Evolutionary conservation across 2,329 filamentous ascomycete genomes (phyloP).

Genomic region (Fusarium subglutinans): DNA sequence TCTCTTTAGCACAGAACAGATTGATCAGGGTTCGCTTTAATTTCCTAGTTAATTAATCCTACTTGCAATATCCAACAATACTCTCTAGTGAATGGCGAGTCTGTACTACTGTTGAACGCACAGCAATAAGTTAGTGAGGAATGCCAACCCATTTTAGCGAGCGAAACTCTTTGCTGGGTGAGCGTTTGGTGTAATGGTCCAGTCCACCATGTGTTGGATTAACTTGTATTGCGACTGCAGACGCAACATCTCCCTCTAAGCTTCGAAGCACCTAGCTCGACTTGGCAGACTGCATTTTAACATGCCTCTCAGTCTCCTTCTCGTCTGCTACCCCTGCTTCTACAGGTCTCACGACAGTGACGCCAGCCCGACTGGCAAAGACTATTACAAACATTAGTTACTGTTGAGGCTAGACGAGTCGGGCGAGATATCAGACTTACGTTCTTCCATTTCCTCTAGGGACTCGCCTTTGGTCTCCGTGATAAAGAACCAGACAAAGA

Average conservation of each 20-base stretch:
- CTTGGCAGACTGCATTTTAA: background rate
- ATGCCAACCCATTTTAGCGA: accelerated
- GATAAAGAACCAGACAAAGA: background rate
- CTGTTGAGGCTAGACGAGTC: background rate
- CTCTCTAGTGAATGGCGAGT: background rate
- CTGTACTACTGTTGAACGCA: accelerated
- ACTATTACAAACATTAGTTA: background rate
- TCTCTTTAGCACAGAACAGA: background rate
- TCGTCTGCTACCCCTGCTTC: background rate
- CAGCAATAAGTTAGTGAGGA: no score
- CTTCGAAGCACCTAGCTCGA: background rate
- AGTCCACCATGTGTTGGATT: no score
- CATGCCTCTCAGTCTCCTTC: background rate
- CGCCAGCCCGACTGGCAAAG: background rate
- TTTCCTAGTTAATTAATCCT: background rate
- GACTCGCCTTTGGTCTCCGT: background rate
- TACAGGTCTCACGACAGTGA: background rate
- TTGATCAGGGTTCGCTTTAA: background rate
- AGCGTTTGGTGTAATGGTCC: background rate
- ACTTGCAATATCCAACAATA: background rate
- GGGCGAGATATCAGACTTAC: background rate
- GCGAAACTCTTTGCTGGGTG: background rate
- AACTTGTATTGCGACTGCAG: background rate
- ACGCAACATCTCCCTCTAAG: background rate
- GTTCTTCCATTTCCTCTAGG: background rate